Evolutionary conservation across 768 basidiomycete species (phyloP), one percentile per base, ranked within the genome.

Genomic region (Suillus luteus): DNA sequence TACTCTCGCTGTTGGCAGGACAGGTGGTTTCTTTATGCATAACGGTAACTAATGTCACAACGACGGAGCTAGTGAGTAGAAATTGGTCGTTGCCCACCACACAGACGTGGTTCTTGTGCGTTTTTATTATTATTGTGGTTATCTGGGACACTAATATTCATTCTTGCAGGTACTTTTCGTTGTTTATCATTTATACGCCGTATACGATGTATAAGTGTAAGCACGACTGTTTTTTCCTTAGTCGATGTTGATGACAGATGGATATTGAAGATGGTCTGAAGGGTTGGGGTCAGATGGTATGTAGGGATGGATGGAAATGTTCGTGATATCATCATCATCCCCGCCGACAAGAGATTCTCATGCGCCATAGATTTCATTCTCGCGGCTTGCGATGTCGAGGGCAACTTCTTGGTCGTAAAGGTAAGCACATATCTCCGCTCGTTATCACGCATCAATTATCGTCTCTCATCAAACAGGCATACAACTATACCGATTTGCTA

Each of bases 251-350:
- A 49, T 33, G 6, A 27, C 46, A 43, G 24, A 22, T 59, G 27
- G 3, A 94, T 91, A 95, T 70, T 60, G 37, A 9, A 94, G 92
- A 95, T 70, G 92, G 92, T n/a, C 81, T 90, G 64, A 86, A 83
- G 69, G 93, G 93, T 22, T 95, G 93, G 93, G 82, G 78, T n/a
- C 85, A 84, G 59, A 81, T 95, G 80, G 72, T 95, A 11, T 65
- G 80, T 46, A 82, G 80, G 22, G 93, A 94, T 68, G 93, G 93
- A 40, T 95, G 93, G 93, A 93, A 90, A 83, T 95, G 92, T 92
- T 68, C 55, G 86, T 74, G 40, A 44, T 31, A 31, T 46, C 15
- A 55, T 15, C 35, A 37, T 55, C 51, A 17, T 51, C 37, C 35
- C 41, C 4, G 46, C 22, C 55, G 49, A 40, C 61, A 19, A 41